phyloP scores from a whole-genome alignment of 1,284 basidiomycete genomes.

The Ustilago cynodontis region DNA sequence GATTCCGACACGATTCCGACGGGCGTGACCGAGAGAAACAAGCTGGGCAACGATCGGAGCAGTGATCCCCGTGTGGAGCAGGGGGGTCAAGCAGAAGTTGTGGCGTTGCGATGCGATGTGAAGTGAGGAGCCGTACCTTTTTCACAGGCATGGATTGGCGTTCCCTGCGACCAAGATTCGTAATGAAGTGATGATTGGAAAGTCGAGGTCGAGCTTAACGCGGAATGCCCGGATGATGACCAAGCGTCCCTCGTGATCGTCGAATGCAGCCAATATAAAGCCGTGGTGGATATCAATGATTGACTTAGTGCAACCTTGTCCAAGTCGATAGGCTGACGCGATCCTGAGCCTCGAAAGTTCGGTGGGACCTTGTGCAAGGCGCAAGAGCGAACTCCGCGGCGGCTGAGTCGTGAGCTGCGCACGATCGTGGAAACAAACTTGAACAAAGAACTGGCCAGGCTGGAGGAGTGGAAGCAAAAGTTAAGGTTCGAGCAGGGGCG shows the following conservation, averaged over 20 bases:
- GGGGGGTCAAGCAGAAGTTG: constrained; percentile 6
- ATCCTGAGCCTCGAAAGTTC: constrained; percentile 8
- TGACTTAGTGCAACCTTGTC: background rate
- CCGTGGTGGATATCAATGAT: background rate
- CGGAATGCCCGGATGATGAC: background rate
- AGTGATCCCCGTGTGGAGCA: constrained; percentile 4
- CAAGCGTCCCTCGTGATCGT: background rate
- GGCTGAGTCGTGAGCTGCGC: background rate
- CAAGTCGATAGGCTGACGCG: background rate
- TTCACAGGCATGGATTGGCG: constrained; percentile 17
- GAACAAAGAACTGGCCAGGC: background rate
- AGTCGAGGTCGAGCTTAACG: constrained; percentile 29
- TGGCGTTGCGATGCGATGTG: constrained; percentile 19
- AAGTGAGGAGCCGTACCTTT: constrained; percentile 18
- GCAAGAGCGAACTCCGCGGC: background rate
- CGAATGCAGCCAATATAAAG: constrained; percentile 1
- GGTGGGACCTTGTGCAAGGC: constrained; percentile 27
- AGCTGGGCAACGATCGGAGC: constrained; percentile 15
- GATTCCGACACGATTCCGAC: background rate
- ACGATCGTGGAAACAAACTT: constrained; percentile 13
- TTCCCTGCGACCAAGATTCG: background rate
- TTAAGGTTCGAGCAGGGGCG: constrained; percentile 40
- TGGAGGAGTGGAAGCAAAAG: constrained; percentile 3
- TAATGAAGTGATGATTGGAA: constrained; percentile 21
- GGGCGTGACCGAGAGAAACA: background rate